Conservation (phyloP, 495 filamentous ascomycete species). For the Chaetomium fimeti region DNA sequence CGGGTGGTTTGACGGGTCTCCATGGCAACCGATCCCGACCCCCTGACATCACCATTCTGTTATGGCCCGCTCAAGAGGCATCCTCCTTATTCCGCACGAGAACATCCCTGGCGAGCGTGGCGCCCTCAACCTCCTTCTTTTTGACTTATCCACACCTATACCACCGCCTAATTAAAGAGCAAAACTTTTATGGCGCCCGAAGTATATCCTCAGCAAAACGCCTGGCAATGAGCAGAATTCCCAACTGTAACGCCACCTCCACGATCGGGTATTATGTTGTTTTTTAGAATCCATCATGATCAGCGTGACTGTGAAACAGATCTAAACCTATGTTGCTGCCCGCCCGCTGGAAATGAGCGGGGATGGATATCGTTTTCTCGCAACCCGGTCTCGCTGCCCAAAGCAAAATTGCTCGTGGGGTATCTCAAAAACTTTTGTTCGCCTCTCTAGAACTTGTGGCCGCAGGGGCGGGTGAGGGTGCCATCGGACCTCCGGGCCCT, state of each 20-base stretch:
- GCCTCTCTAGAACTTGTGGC: constrained; percentile 6
- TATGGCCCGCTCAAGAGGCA: too few species aligned
- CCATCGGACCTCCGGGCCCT: not conserved
- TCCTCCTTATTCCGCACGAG: too few species aligned
- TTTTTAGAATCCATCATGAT: constrained; percentile 9
- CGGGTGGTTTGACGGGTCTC: too few species aligned
- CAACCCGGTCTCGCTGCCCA: constrained; percentile 17
- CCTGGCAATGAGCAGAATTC: constrained; percentile 12
- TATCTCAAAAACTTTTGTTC: constrained; percentile 22
- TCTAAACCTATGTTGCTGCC: not conserved
- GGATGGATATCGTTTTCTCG: constrained; percentile 6
- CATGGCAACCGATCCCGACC: too few species aligned
- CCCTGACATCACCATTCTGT: too few species aligned
- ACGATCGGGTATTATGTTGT: constrained; percentile 16
- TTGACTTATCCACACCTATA: not conserved
- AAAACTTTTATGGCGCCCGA: constrained; percentile 24
- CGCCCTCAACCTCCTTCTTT: not conserved
- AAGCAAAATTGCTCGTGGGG: constrained; percentile 24
- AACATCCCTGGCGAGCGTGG: too few species aligned
- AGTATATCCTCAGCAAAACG: constrained; percentile 1
- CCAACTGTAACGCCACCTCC: constrained; percentile 5
- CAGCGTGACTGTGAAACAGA: not conserved
- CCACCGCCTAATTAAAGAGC: constrained; percentile 9
- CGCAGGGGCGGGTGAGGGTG: not conserved
- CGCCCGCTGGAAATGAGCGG: not conserved